A percentile compares a stretch with the other conserved stretches of the same genome.
These are phyloP conservation scores for Mortierella claussenii DNA, from an alignment of 192 early-diverging fungal genomes.

Conservation along the genomic window DNA sequence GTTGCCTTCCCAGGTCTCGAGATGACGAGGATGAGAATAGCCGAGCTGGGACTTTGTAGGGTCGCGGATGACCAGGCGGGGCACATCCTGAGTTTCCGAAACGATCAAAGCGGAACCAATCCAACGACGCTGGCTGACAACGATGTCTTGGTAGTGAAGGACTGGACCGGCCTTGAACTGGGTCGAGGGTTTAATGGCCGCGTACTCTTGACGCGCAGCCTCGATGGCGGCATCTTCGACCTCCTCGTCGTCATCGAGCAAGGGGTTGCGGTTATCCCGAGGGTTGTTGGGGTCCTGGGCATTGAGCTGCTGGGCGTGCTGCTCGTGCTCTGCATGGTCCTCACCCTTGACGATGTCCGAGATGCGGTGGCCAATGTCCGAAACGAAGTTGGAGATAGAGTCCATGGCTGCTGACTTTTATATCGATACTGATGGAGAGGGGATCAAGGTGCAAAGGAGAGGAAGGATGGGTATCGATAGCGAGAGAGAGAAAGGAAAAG, in stretches of 20 bases:
- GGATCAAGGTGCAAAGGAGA: neutral
- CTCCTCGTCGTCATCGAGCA: conserved; percentile 38
- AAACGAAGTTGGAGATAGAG: conserved; percentile 19
- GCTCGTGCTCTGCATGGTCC: conserved; percentile 40
- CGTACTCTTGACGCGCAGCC: conserved; percentile 46
- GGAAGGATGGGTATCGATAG: conserved; percentile 3
- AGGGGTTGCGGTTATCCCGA: conserved; percentile 15
- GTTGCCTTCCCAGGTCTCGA: conserved; percentile 49
- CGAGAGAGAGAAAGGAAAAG: conserved; percentile 9
- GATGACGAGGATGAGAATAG: conserved; percentile 12
- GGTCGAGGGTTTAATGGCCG: conserved; percentile 35
- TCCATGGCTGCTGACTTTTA: conserved; percentile 35
- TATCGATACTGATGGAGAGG: too few relatives aligned
- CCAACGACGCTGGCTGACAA: conserved; percentile 62
- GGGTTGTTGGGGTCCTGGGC: conserved; percentile 1
- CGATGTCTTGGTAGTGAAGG: conserved; percentile 64
- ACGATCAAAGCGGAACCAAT: conserved; percentile 65
- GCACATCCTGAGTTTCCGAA: conserved; percentile 21
- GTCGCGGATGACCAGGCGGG: conserved; percentile 40
- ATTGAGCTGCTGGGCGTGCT: neutral
- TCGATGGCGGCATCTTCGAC: conserved; percentile 51
- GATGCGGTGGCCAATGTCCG: conserved; percentile 26
- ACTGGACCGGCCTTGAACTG: conserved; percentile 61
- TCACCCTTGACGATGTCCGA: conserved; percentile 39
- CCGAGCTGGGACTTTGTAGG: conserved; percentile 45